phyloP scores from a whole-genome alignment of 2,329 filamentous ascomycete genomes.

The Fusarium sp. region DNA sequence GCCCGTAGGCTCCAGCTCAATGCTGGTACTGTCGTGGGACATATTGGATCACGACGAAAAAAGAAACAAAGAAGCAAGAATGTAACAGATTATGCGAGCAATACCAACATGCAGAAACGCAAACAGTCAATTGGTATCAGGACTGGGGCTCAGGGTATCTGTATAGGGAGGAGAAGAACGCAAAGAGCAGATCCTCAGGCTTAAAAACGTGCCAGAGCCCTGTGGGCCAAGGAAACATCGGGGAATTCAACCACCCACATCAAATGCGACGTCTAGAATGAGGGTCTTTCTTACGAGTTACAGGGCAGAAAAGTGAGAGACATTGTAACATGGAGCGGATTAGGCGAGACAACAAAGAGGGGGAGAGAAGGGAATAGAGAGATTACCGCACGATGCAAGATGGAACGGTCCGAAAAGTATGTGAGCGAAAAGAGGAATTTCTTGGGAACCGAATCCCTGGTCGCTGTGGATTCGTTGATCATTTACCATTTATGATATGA shows the following conservation, averaged over 20 bases:
- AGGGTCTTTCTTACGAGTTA: background rate
- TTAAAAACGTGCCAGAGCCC: conserved; percentile 13
- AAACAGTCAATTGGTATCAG: background rate
- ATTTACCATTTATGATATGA: background rate
- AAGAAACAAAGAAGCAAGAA: background rate
- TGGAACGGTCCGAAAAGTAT: conserved; percentile 14
- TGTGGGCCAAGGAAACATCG: conserved; percentile 9
- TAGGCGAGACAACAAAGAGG: conserved; percentile 2
- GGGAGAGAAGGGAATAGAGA: background rate
- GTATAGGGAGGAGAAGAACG: background rate
- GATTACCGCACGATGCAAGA: conserved; percentile 7
- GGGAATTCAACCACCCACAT: conserved; percentile 3
- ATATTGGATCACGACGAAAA: background rate
- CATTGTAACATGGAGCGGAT: background rate
- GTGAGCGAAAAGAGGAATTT: background rate
- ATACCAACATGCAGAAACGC: conserved; percentile 10
- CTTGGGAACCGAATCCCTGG: conserved; percentile 1
- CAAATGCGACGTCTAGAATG: conserved; percentile 7
- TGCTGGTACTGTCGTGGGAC: conserved; percentile 26
- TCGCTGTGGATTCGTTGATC: conserved; percentile 1
- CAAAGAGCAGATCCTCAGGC: conserved; percentile 2
- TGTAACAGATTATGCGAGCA: background rate
- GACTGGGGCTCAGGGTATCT: background rate
- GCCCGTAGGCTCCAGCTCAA: conserved; percentile 31
- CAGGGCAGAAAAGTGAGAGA: background rate